Base-by-base conservation (phyloP, 352 stramenopile species). In the Phytopythium vexans region DNA sequence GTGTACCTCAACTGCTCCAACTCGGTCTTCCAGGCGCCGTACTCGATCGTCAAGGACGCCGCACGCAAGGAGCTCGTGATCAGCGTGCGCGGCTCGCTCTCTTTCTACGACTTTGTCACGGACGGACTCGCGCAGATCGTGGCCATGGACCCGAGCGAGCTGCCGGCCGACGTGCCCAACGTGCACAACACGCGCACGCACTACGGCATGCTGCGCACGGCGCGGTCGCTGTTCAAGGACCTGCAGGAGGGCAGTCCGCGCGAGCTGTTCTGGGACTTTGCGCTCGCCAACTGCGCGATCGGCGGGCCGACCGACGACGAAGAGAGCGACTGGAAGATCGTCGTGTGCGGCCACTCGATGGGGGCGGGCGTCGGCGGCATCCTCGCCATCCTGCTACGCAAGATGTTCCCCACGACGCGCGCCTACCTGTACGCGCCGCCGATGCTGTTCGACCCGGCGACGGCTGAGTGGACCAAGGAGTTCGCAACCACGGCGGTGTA, bases 281-380 rank as follows among this genome's bases (percentile, higher is more conserved):
- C 77, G 0, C 58, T 68, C 62, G 56, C 60, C 2, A 61, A 88
- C 38, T 92, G 82, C 49, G 49, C 50, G n/a, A 38, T 43, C 11
- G 57, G 38, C 33, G 52, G 56, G 15, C 37, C 47, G 0, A 62
- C 40, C 1, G 40, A 62, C 39, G 53, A 54, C 35, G 46, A 59
- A 15, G 44, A 60, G 8, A 61, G 39, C n/a, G 54, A 70, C 43
- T 91, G 78, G 79, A 77, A 70, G 43, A 70, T 95, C 52, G 82
- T 92, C 10, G 68, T 94, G 6, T 85, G 72, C 15, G 86, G 86
- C 4, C 86, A 95, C 66, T 92, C 82, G 42, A 87, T 94, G 69
- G 83, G 86, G 33, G 86, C 77, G n/a, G 86, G 79, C 7, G 82
- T 92, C 8, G 77, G 68, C 27, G 76, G 74, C 16, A 83, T 95